These are phyloP conservation scores for Epichloe festucae DNA, from an alignment of 2,329 filamentous ascomycete species.

Conservation along the genomic window DNA sequence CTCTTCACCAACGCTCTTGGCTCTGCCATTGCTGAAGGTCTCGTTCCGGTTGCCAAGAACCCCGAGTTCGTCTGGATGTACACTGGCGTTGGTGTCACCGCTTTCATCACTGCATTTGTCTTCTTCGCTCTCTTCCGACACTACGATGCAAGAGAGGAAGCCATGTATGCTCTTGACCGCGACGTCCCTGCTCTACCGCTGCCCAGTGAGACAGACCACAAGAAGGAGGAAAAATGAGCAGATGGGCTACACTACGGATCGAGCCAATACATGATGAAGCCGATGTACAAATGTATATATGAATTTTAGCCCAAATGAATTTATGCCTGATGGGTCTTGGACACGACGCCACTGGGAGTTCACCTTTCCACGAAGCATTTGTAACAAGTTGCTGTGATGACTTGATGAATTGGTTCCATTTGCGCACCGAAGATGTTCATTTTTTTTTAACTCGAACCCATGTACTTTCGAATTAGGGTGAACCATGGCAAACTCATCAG, in stretches of 20 bases:
- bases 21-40: slow-evolving; percentile 45
- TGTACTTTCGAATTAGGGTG: too few species aligned
- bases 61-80: slow-evolving; percentile 58
- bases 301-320: neutral
- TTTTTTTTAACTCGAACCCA: too few species aligned
- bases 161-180: slow-evolving; percentile 26
- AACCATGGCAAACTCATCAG: too few species aligned
- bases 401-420: neutral
- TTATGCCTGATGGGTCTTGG: neutral
- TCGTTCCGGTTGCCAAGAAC: slow-evolving; percentile 47
- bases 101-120: slow-evolving; percentile 32
- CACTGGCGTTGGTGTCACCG: slow-evolving; percentile 37
- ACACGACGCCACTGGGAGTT: neutral
- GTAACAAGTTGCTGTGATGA: neutral
- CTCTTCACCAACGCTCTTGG: slow-evolving; percentile 47
- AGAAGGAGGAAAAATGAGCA: neutral
- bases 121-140: slow-evolving; percentile 35
- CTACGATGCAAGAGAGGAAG: slow-evolving; percentile 24
- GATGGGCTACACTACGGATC: neutral
- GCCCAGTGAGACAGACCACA: neutral
- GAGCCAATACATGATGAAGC: neutral
- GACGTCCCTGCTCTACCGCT: slow-evolving; percentile 15
- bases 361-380: neutral
- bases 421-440: too few species aligned
- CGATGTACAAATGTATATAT: neutral